Percentiles rank a stretch among this genome's conserved stretches.
phyloP scores from a whole-genome alignment of 208 protist species.

The Leishmania gerbilli region DNA sequence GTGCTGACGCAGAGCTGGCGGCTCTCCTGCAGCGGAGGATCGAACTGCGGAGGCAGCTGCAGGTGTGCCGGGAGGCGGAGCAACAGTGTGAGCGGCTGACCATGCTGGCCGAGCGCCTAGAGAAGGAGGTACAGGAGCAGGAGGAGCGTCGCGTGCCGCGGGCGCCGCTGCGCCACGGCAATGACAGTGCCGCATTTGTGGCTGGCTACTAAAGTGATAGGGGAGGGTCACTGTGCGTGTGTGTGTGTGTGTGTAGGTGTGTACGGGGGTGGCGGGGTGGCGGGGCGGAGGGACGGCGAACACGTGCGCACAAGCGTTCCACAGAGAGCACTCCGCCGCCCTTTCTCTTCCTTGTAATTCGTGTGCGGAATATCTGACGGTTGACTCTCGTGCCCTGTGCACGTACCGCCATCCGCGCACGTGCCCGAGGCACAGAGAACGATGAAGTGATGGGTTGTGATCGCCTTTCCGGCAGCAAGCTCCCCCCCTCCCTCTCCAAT shows the following conservation, averaged over 20 bases:
- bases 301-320: not conserved
- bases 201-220: not conserved
- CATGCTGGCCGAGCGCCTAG: slow-evolving; percentile 31
- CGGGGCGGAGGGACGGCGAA: not conserved
- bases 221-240: not conserved
- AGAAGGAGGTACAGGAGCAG: slow-evolving; percentile 14
- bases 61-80: slow-evolving; percentile 35
- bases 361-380: no score
- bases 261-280: not conserved
- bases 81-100: slow-evolving; percentile 50
- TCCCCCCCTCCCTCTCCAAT: not conserved
- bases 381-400: no score
- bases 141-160: slow-evolving; percentile 14
- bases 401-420: no score
- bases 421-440: not conserved
- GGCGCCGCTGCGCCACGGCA: not conserved
- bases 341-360: not conserved
- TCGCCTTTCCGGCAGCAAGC: not conserved
- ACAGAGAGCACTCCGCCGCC: not conserved
- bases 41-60: slow-evolving; percentile 18
- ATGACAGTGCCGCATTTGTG: not conserved
- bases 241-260: not conserved
- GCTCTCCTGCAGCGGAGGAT: slow-evolving; percentile 28
- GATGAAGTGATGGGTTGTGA: not conserved
- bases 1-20: slow-evolving; percentile 17